Conservation (phyloP, 2,329 filamentous ascomycete genomes). For the Mycosphaerella sp. region DNA sequence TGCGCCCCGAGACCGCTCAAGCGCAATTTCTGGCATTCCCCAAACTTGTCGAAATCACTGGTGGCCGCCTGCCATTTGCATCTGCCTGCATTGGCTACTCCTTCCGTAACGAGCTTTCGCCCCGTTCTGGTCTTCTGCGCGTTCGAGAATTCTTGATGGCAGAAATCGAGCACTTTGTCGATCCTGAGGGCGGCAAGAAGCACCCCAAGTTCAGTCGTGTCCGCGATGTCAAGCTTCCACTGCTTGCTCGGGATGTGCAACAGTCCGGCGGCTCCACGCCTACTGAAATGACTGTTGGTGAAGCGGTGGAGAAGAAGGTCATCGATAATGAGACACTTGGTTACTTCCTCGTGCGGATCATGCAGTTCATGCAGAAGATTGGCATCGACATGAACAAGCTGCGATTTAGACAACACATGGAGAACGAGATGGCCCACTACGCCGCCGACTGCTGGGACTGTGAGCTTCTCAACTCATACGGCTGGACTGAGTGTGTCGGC, state of each 20-base stretch:
- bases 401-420: constrained; percentile 96
- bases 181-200: constrained; percentile 91
- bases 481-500: constrained; percentile 98
- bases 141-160: constrained; percentile 99
- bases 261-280: constrained; percentile 75
- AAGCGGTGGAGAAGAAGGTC: constrained; percentile 73
- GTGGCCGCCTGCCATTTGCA: constrained; percentile 90
- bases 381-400: constrained; percentile 83
- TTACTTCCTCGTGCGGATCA: constrained; percentile 93
- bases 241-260: constrained; percentile 81
- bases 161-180: constrained; percentile 97
- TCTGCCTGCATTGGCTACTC: constrained; percentile 97
- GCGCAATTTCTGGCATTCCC: constrained; percentile 97
- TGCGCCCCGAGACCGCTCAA: constrained; percentile 93
- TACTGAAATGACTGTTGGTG: constrained; percentile 68
- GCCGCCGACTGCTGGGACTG: constrained; percentile 98
- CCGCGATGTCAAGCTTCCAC: constrained; percentile 71
- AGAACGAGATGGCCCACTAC: constrained; percentile 86
- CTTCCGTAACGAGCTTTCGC: constrained; percentile 97
- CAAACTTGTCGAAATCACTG: constrained; percentile 94
- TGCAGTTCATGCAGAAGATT: constrained; percentile 81
- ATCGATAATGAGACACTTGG: constrained; percentile 98
- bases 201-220: constrained; percentile 83
- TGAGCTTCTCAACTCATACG: constrained; percentile 82
- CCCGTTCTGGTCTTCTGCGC: constrained; percentile 79